A percentile compares a stretch with the other conserved stretches of the same genome.
These are phyloP conservation scores for Ustilago shanxiensis DNA, from an alignment of 1,284 basidiomycete species.

Conservation along the genomic window DNA sequence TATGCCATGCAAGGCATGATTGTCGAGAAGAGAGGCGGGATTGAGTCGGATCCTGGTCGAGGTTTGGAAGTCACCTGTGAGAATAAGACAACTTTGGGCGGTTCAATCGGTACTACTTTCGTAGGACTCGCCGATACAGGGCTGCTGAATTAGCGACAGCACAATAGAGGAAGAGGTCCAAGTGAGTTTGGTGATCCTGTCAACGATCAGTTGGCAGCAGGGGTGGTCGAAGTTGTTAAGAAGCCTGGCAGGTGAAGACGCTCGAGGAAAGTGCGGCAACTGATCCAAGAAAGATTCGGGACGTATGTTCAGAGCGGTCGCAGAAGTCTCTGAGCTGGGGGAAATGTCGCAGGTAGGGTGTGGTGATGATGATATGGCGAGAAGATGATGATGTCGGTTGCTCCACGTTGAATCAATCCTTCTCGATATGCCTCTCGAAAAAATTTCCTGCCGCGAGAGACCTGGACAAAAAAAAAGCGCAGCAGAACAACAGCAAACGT, in stretches of 20 bases:
- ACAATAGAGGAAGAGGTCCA: neutral
- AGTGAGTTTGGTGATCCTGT: neutral
- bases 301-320: neutral
- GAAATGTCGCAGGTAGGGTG: neutral
- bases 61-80: neutral
- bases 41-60: neutral
- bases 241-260: neutral
- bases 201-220: neutral
- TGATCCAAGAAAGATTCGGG: neutral
- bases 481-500: slow-evolving; percentile 16
- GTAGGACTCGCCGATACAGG: no score
- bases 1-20: slow-evolving; percentile 10
- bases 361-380: neutral
- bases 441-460: slow-evolving; percentile 17
- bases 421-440: slow-evolving; percentile 18
- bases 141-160: no score
- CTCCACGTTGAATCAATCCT: slow-evolving; percentile 3
- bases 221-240: neutral
- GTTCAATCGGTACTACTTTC: neutral
- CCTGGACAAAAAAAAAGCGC: slow-evolving; percentile 6
- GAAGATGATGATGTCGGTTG: neutral
- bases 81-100: neutral
- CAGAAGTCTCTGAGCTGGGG: neutral
- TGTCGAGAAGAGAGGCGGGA: neutral
- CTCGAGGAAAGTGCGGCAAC: neutral